Evolutionary conservation across 345 rosid genomes (phyloP).

Genomic region (Limnanthes douglasii): DNA sequence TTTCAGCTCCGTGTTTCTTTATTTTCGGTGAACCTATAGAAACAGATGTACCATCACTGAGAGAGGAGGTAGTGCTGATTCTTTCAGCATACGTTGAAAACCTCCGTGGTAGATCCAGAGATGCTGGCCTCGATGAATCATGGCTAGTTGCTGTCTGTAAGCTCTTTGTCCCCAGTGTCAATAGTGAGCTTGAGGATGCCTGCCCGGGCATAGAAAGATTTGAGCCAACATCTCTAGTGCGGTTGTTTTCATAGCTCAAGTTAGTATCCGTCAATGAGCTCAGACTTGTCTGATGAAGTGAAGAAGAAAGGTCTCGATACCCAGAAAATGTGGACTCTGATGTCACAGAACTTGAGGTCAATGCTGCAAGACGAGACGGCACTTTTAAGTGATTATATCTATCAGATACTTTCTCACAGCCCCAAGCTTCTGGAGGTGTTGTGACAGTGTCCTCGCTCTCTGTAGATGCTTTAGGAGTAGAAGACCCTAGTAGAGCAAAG

Average conservation of each 20-base stretch:
- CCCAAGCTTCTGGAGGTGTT: conserved; percentile 99
- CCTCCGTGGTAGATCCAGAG: conserved; percentile 41
- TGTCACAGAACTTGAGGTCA: conserved; percentile 26
- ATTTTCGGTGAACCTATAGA: conserved; percentile 58
- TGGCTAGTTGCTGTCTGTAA: conserved; percentile 22
- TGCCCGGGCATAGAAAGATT: conserved; percentile 27
- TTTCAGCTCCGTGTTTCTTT: conserved; percentile 87
- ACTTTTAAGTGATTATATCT: conserved; percentile 35
- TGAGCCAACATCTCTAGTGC: conserved; percentile 30
- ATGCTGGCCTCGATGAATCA: conserved; percentile 36
- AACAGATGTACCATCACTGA: conserved; percentile 47
- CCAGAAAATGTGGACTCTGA: conserved; percentile 52
- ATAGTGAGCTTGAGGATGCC: conserved; percentile 35
- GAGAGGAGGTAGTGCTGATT: conserved; percentile 64
- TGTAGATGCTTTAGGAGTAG: conserved; percentile 54
- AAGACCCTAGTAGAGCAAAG: conserved; percentile 25
- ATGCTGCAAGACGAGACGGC: conserved; percentile 48
- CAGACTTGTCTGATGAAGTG: conserved; percentile 31
- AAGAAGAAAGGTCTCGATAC: conserved; percentile 43
- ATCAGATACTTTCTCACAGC: conserved; percentile 74
- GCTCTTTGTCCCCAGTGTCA: conserved; percentile 28
- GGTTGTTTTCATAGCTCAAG: conserved; percentile 28
- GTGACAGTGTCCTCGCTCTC: conserved; percentile 60
- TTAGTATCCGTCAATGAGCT: conserved; percentile 22
- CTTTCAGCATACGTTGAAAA: conserved; percentile 76